phyloP scores from a whole-genome alignment of 805 yeast genomes.

The Saccharomycopsis schoenii region DNA sequence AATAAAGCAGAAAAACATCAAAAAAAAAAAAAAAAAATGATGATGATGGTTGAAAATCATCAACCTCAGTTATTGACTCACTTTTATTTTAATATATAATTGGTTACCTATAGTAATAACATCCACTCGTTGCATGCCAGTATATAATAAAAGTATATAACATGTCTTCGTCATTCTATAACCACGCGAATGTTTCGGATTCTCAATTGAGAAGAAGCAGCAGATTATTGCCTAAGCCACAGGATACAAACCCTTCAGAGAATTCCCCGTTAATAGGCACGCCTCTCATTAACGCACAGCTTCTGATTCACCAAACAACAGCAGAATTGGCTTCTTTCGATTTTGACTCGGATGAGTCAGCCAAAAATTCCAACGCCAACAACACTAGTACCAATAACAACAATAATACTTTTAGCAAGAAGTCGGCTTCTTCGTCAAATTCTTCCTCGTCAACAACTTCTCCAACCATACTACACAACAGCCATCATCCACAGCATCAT shows the following conservation, averaged over 20 bases:
- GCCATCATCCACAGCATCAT: neutral
- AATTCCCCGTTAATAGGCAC: neutral
- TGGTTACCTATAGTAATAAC: no score
- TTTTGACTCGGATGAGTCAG: conserved; percentile 5
- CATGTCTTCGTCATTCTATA: neutral
- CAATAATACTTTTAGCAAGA: neutral
- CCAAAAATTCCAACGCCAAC: neutral
- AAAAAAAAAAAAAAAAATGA: no score
- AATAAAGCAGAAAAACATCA: neutral
- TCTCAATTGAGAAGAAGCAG: conserved; percentile 1
- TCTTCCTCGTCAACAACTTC: neutral
- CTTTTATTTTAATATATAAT: no score
- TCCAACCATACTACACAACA: neutral
- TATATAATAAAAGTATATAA: no score
- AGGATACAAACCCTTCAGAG: neutral
- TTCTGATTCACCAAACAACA: conserved; percentile 14
- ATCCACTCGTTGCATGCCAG: no score
- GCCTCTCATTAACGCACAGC: conserved; percentile 14
- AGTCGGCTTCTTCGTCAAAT: neutral
- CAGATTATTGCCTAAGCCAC: neutral
- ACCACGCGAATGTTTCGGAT: neutral
- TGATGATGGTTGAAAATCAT: no score
- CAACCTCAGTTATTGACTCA: no score
- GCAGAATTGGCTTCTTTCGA: conserved; percentile 17
- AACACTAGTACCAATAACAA: neutral